A percentile compares a stretch with the other conserved stretches of the same genome.
These are phyloP conservation scores for Opeltia flavorubescens DNA, from an alignment of 495 filamentous ascomycete genomes.

Conservation along the genomic window DNA sequence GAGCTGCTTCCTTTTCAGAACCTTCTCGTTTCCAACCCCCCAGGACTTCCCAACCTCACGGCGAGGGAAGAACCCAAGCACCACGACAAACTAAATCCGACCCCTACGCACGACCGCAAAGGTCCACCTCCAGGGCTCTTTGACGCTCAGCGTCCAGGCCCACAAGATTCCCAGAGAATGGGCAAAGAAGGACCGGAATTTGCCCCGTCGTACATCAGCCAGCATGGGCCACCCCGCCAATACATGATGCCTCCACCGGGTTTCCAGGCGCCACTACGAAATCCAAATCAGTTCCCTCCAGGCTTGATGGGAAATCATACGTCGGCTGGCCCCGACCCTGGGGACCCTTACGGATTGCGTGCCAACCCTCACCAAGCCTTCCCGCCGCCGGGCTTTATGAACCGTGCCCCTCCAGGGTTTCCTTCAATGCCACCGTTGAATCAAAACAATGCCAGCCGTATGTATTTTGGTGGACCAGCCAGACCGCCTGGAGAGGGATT, in stretches of 20 bases:
- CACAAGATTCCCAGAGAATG: conserved; percentile 30
- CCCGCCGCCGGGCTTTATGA: conserved; percentile 22
- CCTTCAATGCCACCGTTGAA: conserved; percentile 20
- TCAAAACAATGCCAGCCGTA: background rate
- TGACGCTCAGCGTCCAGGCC: conserved; percentile 26
- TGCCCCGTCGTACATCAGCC: conserved; percentile 18
- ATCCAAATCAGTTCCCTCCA: conserved; percentile 27
- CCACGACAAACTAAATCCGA: conserved; percentile 21
- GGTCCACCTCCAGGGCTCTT: conserved; percentile 30
- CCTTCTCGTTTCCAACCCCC: conserved; percentile 24
- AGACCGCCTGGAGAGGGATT: background rate
- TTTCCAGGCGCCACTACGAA: conserved; percentile 21
- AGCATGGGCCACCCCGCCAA: conserved; percentile 23
- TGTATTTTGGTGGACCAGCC: background rate
- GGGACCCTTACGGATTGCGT: conserved; percentile 23
- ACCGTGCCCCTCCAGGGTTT: conserved; percentile 29
- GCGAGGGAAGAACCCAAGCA: conserved; percentile 33
- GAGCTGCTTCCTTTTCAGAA: conserved; percentile 32
- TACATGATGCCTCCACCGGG: conserved; percentile 32
- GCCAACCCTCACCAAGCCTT: conserved; percentile 30
- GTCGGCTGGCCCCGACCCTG: conserved; percentile 23
- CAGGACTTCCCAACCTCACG: conserved; percentile 31
- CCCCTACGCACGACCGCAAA: conserved; percentile 13
- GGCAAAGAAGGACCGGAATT: background rate
- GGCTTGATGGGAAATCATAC: conserved; percentile 31